Conservation (phyloP, 257 asterid genomes). For the Gynochthodes officinalis region DNA sequence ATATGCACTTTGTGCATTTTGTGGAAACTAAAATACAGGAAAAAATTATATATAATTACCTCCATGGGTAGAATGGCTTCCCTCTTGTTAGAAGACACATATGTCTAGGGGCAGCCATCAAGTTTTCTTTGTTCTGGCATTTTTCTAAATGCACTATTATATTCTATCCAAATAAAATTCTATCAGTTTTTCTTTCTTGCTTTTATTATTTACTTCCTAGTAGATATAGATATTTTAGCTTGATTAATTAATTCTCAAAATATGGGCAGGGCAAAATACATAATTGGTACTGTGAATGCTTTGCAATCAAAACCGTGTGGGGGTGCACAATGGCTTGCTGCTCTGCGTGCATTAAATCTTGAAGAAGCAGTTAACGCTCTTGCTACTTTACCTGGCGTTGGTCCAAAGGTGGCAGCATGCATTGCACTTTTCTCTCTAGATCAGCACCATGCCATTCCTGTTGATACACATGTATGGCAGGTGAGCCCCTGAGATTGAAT, state of each 20-base stretch:
- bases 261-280: conserved; percentile 80
- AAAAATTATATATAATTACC: background rate
- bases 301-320: conserved; percentile 80
- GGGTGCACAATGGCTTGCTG: conserved; percentile 80
- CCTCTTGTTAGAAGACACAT: background rate
- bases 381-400: conserved; percentile 82
- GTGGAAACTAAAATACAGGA: background rate
- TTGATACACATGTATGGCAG: conserved; percentile 98
- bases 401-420: conserved; percentile 99
- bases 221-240: background rate
- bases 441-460: conserved; percentile 95
- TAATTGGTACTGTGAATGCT: conserved; percentile 73
- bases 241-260: background rate
- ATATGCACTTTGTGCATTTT: background rate
- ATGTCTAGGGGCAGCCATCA: background rate
- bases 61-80: background rate
- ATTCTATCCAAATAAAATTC: background rate
- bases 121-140: background rate
- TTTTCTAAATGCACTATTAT: background rate
- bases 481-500: conserved; percentile 35
- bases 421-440: conserved; percentile 90
- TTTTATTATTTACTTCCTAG: background rate
- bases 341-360: conserved; percentile 68
- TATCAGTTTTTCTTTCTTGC: background rate
- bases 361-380: conserved; percentile 65